Conservation (phyloP, 768 basidiomycete genomes). For the Leucogyrophana mollusca region DNA sequence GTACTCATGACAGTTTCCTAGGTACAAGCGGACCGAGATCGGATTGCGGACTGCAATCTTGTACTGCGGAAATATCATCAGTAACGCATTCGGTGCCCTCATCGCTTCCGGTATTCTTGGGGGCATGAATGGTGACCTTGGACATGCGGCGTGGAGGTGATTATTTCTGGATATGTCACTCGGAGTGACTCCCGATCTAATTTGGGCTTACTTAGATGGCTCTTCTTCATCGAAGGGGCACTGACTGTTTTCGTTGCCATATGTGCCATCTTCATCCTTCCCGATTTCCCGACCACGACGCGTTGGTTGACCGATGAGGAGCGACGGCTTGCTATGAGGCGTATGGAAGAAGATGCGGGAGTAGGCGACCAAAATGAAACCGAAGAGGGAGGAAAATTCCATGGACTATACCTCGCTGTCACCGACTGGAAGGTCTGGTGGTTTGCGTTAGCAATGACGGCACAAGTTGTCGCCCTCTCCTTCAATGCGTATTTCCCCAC, state of each 20-base stretch:
- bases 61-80: constrained; percentile 50
- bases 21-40: constrained; percentile 46
- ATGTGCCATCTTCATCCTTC: constrained; percentile 44
- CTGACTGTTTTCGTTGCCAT: constrained; percentile 46
- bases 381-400: constrained; percentile 33
- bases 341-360: constrained; percentile 66
- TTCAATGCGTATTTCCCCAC: constrained; percentile 88
- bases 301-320: constrained; percentile 36
- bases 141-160: constrained; percentile 53
- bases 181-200: constrained; percentile 5
- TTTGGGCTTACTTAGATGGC: constrained; percentile 34
- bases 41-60: constrained; percentile 43
- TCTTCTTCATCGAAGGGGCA: constrained; percentile 48
- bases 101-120: constrained; percentile 47
- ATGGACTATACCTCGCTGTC: constrained; percentile 60
- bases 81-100: constrained; percentile 55
- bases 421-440: constrained; percentile 83
- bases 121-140: constrained; percentile 47
- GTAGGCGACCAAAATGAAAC: constrained; percentile 53
- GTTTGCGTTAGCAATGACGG: constrained; percentile 52
- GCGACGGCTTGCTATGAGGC: constrained; percentile 47
- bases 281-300: constrained; percentile 44
- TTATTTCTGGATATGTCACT: constrained; percentile 14
- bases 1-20: constrained; percentile 20
- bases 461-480: constrained; percentile 48